phyloP scores from a whole-genome alignment of 352 stramenopile genomes.

The Phytophthora syringae region DNA sequence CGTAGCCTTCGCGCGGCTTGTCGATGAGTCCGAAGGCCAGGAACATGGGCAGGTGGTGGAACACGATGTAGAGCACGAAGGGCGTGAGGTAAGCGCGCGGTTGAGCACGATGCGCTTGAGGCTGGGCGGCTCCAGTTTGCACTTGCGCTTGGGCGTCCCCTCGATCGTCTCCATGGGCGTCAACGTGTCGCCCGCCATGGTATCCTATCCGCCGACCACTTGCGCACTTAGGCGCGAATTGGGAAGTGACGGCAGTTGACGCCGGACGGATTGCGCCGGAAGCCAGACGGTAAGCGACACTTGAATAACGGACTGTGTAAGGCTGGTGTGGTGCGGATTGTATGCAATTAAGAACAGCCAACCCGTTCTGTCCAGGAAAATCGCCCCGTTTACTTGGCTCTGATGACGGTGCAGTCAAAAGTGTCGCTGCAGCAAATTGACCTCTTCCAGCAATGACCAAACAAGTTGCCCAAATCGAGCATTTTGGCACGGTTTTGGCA shows the following conservation, averaged over 20 bases:
- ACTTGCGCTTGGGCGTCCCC: constrained; percentile 17
- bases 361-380: too few relatives aligned
- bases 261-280: constrained; percentile 1
- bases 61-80: constrained; percentile 58
- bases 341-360: too few relatives aligned
- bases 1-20: constrained; percentile 44
- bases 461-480: too few relatives aligned
- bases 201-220: neutral
- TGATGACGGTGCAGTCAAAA: too few relatives aligned
- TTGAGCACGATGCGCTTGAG: constrained; percentile 83
- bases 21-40: constrained; percentile 55
- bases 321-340: too few relatives aligned
- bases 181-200: constrained; percentile 24
- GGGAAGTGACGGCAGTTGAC: neutral
- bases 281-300: neutral
- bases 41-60: constrained; percentile 75
- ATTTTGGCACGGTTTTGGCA: too few relatives aligned
- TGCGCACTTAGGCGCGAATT: constrained; percentile 6
- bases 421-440: too few relatives aligned
- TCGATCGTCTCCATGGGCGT: constrained; percentile 37
- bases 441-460: too few relatives aligned
- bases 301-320: neutral
- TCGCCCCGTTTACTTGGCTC: too few relatives aligned
- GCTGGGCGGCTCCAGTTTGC: constrained; percentile 32
- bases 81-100: constrained; percentile 72